phyloP scores from a whole-genome alignment of 148 eudicot species.

The Salicornia ramosissima region DNA sequence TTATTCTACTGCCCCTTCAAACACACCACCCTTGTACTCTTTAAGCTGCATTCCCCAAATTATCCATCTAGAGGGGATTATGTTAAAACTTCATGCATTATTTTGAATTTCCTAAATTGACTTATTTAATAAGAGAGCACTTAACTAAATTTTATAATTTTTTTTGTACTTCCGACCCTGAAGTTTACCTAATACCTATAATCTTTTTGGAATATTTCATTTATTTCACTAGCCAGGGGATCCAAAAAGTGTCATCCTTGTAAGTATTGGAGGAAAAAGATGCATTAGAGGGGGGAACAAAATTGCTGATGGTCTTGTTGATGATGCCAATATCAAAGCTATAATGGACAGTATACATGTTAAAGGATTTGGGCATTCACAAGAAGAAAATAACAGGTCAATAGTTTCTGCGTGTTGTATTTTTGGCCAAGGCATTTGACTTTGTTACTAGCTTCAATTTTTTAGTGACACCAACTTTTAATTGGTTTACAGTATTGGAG shows the following conservation, averaged over 20 bases:
- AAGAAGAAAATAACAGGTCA: conserved; percentile 68
- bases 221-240: conserved; percentile 81
- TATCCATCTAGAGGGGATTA: too few relatives aligned
- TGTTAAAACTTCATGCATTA: too few relatives aligned
- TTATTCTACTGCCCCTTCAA: too few relatives aligned
- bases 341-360: conserved; percentile 47
- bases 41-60: too few relatives aligned
- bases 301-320: conserved; percentile 65
- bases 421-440: conserved; percentile 11
- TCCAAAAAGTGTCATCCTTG: conserved; percentile 71
- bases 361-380: conserved; percentile 50
- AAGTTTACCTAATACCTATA: not conserved
- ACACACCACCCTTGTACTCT: too few relatives aligned
- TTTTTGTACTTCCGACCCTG: not conserved
- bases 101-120: not conserved
- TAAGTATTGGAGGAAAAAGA: conserved; percentile 73
- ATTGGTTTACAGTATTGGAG: conserved; percentile 48
- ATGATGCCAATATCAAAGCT: conserved; percentile 45
- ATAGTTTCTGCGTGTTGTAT: conserved; percentile 4
- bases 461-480: not conserved
- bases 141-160: not conserved
- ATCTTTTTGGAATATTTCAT: not conserved
- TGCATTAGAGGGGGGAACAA: conserved; percentile 79
- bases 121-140: not conserved
- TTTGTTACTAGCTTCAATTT: not conserved